Base-by-base conservation (phyloP, 2,329 filamentous ascomycete genomes). In the Shiraia bambusicola region DNA sequence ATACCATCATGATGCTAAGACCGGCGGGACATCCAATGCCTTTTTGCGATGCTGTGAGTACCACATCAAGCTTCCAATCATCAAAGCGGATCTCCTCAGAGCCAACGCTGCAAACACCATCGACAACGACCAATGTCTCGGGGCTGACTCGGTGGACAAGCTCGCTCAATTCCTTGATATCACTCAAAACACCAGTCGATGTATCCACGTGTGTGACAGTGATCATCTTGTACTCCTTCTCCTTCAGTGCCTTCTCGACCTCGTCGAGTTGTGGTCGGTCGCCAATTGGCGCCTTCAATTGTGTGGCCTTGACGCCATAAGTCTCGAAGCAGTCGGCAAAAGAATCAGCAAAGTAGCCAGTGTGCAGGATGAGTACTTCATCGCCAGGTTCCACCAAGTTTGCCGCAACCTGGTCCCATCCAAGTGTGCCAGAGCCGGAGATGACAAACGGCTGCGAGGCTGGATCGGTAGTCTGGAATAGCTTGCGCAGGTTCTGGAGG, bases 201-300 rank as follows among this genome's bases (percentile, higher is more conserved):
- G 93, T 98, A 67, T 98, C 93, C 49, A 96, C 92, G 69, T 98
- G 93, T 9, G 93, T 98, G 52, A 97, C 86, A 29, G 92, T 97
- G 61, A 98, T 73, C 49, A 92, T 70, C 80, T 97, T 97, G 79
- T 95, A 97, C 63, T 87, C 83, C 77, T 93, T 95, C 76, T 88
- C 82, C 69, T 85, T 86, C 53, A 98, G 76, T 3, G 91, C 90
- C 71, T 86, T 81, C 74, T 97, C 92, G 48, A 98, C 84, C 69
- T 95, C 88, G 38, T 85, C 79, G 27, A 95, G 80, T 65, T 94
- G 87, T 32, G 92, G 92, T 40, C 90, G 83, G 54, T 88, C 85
- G 49, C 93, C 93, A 65, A 97, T 88, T 33, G 89, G 83, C 1
- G 89, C 90, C 69, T 88, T 92, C 55, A 98, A 75, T 73, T 95